phyloP scores from a whole-genome alignment of 2,329 filamentous ascomycete genomes.

The Lachnellula arida region DNA sequence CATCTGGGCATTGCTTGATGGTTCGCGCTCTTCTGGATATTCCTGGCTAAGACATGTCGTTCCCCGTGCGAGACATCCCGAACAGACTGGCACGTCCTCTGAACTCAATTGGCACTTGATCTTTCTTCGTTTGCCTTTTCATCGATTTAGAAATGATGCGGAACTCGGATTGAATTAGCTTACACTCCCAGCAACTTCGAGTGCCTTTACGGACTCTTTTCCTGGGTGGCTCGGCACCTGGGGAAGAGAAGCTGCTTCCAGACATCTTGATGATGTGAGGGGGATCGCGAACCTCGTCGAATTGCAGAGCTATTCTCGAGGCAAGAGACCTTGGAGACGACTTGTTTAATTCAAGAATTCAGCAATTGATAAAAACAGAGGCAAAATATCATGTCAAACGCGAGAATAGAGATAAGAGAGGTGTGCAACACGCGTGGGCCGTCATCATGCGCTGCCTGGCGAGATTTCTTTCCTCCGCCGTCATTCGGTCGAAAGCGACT shows the following conservation, averaged over 20 bases:
- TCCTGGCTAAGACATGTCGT: constrained; percentile 31
- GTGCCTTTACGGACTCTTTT: constrained; percentile 45
- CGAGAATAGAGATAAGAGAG: too few species aligned
- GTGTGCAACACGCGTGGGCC: too few species aligned
- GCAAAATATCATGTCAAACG: too few species aligned
- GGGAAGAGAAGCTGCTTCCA: not conserved
- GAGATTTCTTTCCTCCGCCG: not conserved
- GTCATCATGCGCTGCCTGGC: too few species aligned
- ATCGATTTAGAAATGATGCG: constrained; percentile 6
- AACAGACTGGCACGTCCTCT: constrained; percentile 37
- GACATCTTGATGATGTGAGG: not conserved
- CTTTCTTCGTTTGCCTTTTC: constrained; percentile 41
- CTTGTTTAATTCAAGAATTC: too few species aligned
- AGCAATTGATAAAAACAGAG: too few species aligned
- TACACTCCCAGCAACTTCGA: constrained; percentile 55
- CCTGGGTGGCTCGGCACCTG: constrained; percentile 22
- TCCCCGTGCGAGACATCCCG: constrained; percentile 41
- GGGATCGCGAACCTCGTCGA: not conserved
- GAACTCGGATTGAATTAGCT: constrained; percentile 21
- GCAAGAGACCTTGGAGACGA: too few species aligned
- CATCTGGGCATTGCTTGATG: constrained; percentile 23
- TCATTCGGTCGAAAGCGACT: not conserved
- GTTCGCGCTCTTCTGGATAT: constrained; percentile 29
- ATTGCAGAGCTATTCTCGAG: too few species aligned
- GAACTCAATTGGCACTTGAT: constrained; percentile 43